Evolutionary conservation across 73 alveolate species (phyloP).

Genomic region (Tetrahymena borealis): DNA sequence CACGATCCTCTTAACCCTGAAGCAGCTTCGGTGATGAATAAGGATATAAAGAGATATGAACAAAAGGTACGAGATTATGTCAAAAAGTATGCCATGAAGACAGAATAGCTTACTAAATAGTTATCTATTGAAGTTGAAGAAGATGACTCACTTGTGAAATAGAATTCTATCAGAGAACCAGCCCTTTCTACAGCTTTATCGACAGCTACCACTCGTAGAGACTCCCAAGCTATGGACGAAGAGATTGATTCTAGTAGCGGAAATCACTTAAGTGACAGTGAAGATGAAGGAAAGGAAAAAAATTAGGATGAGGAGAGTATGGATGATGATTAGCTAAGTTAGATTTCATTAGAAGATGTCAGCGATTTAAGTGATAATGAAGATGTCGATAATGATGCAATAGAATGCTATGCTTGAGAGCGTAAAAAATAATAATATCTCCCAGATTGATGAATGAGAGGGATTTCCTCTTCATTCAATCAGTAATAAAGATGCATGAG

Average conservation of each 20-base stretch:
- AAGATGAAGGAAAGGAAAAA: neutral
- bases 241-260: neutral
- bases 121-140: neutral
- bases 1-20: constrained; percentile 93
- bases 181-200: neutral
- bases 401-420: neutral
- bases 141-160: neutral
- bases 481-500: too few species aligned
- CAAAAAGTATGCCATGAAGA: constrained; percentile 58
- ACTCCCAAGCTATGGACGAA: neutral
- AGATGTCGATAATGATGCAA: neutral
- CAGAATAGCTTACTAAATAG: neutral
- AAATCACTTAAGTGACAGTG: neutral
- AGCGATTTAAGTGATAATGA: neutral
- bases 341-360: neutral
- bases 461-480: too few species aligned
- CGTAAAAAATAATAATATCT: too few species aligned
- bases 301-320: neutral
- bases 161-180: neutral
- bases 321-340: neutral
- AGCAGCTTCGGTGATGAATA: constrained; percentile 81
- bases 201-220: neutral
- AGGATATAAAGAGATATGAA: constrained; percentile 61
- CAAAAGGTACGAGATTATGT: constrained; percentile 69
- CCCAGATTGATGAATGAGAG: too few species aligned